A percentile compares a stretch with the other conserved stretches of the same genome.
Conservation (phyloP, 176 grass and related monocot species). For the Avena eriantha region DNA sequence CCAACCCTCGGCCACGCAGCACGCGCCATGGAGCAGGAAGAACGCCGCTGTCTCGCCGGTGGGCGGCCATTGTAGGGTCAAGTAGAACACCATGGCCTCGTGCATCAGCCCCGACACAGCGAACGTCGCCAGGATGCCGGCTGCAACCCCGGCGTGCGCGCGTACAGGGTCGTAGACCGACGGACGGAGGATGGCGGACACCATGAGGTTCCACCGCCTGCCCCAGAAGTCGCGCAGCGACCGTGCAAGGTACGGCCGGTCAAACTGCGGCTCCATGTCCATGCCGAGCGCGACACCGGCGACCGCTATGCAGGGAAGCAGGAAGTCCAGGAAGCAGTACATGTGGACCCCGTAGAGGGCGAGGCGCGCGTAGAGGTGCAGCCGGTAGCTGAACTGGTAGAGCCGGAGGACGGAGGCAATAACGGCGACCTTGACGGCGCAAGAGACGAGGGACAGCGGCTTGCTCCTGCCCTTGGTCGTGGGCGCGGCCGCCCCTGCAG, state of each 20-base stretch:
- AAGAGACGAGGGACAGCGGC: slow-evolving; percentile 9
- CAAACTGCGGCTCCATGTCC: slow-evolving; percentile 56
- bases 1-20: slow-evolving; percentile 45
- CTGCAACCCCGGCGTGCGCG: slow-evolving; percentile 13
- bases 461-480: neutral
- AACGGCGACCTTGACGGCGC: slow-evolving; percentile 13
- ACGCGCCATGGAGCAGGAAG: slow-evolving; percentile 55
- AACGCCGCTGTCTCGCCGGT: slow-evolving; percentile 51
- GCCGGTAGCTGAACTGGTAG: neutral
- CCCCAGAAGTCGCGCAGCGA: slow-evolving; percentile 37
- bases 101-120: slow-evolving; percentile 69
- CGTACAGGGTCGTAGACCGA: slow-evolving; percentile 28
- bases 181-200: slow-evolving; percentile 48
- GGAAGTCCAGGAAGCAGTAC: slow-evolving; percentile 50
- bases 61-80: slow-evolving; percentile 8
- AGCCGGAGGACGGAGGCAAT: neutral
- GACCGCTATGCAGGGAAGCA: neutral
- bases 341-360: slow-evolving; percentile 46
- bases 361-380: slow-evolving; percentile 41
- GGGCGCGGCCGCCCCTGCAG: neutral
- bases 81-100: slow-evolving; percentile 56
- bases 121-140: slow-evolving; percentile 43
- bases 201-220: too few relatives aligned
- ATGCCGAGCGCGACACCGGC: slow-evolving; percentile 37
- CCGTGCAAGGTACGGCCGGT: slow-evolving; percentile 43